A percentile compares a stretch with the other conserved stretches of the same genome.
Conservation (phyloP, 2,329 filamentous ascomycete species). For the Fusarium chlamydosporum region DNA sequence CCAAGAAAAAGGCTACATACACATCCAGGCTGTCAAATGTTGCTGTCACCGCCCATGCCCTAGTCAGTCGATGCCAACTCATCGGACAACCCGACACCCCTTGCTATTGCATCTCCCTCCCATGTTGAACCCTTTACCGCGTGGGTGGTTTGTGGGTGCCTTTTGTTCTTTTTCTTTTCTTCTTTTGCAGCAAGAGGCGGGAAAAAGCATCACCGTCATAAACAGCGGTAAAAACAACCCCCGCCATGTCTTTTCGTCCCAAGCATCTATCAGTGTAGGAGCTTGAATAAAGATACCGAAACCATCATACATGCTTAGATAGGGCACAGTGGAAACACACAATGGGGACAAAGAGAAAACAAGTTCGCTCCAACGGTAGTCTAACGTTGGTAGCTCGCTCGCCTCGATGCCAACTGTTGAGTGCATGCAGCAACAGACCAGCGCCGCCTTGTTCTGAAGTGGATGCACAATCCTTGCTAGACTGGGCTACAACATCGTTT, state of each 20-base stretch:
- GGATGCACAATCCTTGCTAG: constrained; percentile 34
- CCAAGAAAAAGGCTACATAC: no score
- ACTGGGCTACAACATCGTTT: constrained; percentile 13
- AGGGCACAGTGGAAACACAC: constrained; percentile 40
- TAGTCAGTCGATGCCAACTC: constrained; percentile 38
- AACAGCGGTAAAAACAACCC: constrained; percentile 23
- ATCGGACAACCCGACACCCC: constrained; percentile 28
- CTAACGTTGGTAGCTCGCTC: background rate
- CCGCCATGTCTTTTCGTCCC: background rate
- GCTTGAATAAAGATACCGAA: background rate
- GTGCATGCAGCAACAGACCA: constrained; percentile 48
- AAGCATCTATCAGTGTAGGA: background rate
- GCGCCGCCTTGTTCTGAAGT: constrained; percentile 29
- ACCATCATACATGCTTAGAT: background rate
- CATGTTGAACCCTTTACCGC: constrained; percentile 35
- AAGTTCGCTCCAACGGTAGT: constrained; percentile 16
- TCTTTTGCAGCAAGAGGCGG: background rate
- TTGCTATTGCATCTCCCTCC: constrained; percentile 27
- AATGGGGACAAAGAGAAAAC: constrained; percentile 30
- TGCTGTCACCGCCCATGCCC: constrained; percentile 32
- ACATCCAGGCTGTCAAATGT: constrained; percentile 11
- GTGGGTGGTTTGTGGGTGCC: constrained; percentile 35
- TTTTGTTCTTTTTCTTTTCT: constrained; percentile 5
- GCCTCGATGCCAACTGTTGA: constrained; percentile 47
- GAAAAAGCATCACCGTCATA: background rate